phyloP scores from a whole-genome alignment of 345 rosid species.

The Theobroma cacao region DNA sequence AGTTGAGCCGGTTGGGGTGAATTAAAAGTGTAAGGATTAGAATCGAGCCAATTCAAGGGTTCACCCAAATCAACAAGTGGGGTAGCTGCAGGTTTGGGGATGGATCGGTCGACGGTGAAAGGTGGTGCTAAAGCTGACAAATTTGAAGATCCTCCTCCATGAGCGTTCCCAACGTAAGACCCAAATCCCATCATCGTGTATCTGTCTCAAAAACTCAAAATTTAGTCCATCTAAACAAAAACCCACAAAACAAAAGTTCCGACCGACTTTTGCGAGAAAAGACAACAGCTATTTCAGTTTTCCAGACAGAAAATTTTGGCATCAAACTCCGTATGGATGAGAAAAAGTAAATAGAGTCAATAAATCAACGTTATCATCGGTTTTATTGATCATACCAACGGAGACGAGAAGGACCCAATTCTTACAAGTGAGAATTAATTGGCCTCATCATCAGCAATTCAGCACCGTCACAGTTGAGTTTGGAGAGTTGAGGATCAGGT shows the following conservation, averaged over 20 bases:
- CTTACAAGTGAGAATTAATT: not conserved
- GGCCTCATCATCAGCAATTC: not conserved
- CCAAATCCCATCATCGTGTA: conserved; percentile 41
- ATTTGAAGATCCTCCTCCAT: conserved; percentile 48
- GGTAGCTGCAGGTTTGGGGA: conserved; percentile 20
- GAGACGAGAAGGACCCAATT: not conserved
- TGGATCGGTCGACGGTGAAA: conserved; percentile 45
- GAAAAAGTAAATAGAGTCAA: not conserved
- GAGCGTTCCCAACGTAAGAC: conserved; percentile 16
- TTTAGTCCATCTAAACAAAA: not conserved
- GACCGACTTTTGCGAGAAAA: not conserved
- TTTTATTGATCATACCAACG: not conserved
- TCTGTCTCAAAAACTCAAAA: not conserved
- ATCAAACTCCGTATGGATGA: not conserved
- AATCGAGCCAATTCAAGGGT: conserved; percentile 12
- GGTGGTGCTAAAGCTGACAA: conserved; percentile 64
- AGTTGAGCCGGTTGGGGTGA: conserved; percentile 17
- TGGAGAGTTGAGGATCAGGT: not conserved
- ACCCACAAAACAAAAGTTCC: not conserved
- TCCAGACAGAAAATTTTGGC: not conserved
- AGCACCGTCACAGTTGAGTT: not conserved
- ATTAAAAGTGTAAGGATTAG: not conserved
- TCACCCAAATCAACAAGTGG: conserved; percentile 41
- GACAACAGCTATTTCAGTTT: not conserved
- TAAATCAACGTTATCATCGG: not conserved